A percentile compares a stretch with the other conserved stretches of the same genome.
Evolutionary conservation across 2,329 filamentous ascomycete genomes (phyloP).

Genomic region (Colletotrichum tofieldiae): DNA sequence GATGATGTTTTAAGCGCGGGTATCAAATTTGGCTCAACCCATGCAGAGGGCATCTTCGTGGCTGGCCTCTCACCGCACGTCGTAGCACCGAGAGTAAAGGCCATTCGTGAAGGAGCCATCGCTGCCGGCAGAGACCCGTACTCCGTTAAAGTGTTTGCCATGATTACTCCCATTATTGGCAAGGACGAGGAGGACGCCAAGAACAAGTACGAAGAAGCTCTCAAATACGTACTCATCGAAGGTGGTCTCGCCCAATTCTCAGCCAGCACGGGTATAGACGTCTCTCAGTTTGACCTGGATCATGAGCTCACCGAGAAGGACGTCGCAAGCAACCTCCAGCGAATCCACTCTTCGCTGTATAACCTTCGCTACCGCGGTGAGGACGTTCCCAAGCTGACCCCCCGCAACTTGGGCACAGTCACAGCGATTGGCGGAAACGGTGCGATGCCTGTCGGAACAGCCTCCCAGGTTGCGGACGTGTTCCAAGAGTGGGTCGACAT

Average conservation of each 20-base stretch:
- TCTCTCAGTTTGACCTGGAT: conserved; percentile 70
- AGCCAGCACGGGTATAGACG: conserved; percentile 73
- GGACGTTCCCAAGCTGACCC: conserved; percentile 59
- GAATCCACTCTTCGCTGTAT: conserved; percentile 64
- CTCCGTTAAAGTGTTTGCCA: conserved; percentile 70
- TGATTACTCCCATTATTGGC: conserved; percentile 65
- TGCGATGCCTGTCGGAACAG: conserved; percentile 54
- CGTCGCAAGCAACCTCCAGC: conserved; percentile 64
- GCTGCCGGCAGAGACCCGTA: conserved; percentile 68
- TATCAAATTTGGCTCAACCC: conserved; percentile 68
- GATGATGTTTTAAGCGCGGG: conserved; percentile 58
- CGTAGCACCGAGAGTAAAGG: conserved; percentile 65
- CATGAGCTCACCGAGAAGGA: conserved; percentile 71
- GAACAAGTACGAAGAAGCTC: conserved; percentile 65
- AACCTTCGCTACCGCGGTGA: conserved; percentile 64
- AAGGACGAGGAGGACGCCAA: conserved; percentile 67
- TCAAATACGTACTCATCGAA: conserved; percentile 67
- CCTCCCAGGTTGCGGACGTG: conserved; percentile 60
- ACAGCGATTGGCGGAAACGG: conserved; percentile 58
- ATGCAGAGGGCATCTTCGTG: conserved; percentile 75
- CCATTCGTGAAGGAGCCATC: conserved; percentile 67
- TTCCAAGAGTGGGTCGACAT: conserved; percentile 61
- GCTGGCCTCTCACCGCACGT: conserved; percentile 66
- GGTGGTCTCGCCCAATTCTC: conserved; percentile 70
- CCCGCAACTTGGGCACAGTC: conserved; percentile 58